These are phyloP conservation scores for Globisporangium megalacanthum DNA, from an alignment of 352 stramenopile species.

Conservation along the genomic window DNA sequence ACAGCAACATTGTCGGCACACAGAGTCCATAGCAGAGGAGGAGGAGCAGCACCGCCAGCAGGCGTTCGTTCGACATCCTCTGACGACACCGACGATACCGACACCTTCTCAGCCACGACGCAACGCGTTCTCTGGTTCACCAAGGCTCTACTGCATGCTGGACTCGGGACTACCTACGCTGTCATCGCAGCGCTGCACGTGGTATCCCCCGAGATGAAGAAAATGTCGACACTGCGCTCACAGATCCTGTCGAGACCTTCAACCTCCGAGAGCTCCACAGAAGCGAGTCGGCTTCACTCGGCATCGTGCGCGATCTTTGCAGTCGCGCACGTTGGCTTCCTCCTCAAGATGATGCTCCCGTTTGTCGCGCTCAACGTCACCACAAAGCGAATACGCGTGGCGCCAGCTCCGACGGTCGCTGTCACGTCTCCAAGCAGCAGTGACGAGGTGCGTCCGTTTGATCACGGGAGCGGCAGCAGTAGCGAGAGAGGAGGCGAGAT, in stretches of 20 bases:
- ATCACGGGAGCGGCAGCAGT: not conserved
- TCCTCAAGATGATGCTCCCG: not conserved
- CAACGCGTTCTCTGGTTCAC: not conserved
- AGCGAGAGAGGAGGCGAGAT: not conserved
- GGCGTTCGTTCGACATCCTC: not conserved
- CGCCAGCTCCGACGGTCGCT: not conserved
- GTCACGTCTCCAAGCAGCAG: not conserved
- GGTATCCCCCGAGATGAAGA: not conserved
- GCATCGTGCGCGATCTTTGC: conserved; percentile 2
- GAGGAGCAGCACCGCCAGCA: not conserved
- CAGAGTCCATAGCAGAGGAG: not conserved
- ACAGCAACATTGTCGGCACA: not conserved
- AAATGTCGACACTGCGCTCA: not conserved
- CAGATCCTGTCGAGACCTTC: not conserved
- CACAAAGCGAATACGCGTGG: not conserved
- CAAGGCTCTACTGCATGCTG: not conserved
- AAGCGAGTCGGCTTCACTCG: not conserved
- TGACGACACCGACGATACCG: not conserved
- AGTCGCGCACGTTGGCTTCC: not conserved
- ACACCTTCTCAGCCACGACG: not conserved
- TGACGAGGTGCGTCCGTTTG: not conserved
- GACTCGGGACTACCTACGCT: not conserved
- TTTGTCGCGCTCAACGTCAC: not conserved
- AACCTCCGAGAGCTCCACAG: not conserved
- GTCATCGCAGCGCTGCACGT: not conserved